Evolutionary conservation across 2,329 filamentous ascomycete species (phyloP).

Genomic region (Alternaria panax): DNA sequence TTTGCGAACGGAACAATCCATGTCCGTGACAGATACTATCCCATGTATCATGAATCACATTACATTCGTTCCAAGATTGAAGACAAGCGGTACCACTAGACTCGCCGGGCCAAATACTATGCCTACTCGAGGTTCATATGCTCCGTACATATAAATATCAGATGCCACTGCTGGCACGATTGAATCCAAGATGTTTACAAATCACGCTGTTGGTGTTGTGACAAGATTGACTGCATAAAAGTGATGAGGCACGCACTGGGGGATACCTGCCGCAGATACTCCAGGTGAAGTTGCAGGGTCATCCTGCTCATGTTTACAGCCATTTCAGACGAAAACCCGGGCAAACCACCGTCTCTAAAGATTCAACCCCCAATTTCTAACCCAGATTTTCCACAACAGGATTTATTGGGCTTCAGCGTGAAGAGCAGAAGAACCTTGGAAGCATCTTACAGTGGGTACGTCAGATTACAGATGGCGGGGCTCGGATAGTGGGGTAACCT

Average conservation of each 20-base stretch:
- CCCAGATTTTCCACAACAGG: too few relatives aligned
- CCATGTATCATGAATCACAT: slow-evolving; percentile 49
- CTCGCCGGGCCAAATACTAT: slow-evolving; percentile 36
- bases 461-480: background rate
- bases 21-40: slow-evolving; percentile 49
- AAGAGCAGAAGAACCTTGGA: background rate
- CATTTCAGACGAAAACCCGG: background rate
- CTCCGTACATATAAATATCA: slow-evolving; percentile 30
- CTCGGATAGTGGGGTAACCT: slow-evolving; percentile 6
- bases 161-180: background rate
- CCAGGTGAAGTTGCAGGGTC: background rate
- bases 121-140: slow-evolving; percentile 40
- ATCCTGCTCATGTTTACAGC: background rate
- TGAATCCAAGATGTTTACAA: background rate
- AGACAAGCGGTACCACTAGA: slow-evolving; percentile 40
- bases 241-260: background rate
- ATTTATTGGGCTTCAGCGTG: too few relatives aligned
- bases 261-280: background rate
- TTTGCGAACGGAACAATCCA: slow-evolving; percentile 40
- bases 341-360: background rate
- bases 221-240: background rate
- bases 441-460: background rate
- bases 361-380: too few relatives aligned
- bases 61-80: slow-evolving; percentile 49
- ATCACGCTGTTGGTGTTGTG: background rate